These are phyloP conservation scores for Akanthomyces dipterigenus DNA, from an alignment of 2,329 filamentous ascomycete genomes.

Conservation along the genomic window DNA sequence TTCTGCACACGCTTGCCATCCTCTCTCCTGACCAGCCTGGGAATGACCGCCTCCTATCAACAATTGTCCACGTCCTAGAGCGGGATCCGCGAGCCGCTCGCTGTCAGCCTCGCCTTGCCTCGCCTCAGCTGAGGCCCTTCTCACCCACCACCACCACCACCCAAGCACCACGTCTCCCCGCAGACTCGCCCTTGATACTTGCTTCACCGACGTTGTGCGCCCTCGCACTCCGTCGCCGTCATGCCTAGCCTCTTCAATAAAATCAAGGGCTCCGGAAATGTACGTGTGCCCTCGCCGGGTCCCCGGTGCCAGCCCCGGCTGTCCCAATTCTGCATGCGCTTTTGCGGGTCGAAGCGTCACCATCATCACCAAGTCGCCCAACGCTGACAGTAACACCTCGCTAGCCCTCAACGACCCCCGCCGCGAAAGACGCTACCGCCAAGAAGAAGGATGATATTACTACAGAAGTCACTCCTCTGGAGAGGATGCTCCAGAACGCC, in stretches of 20 bases:
- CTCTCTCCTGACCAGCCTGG: not conserved
- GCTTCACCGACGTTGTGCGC: constrained; percentile 18
- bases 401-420: constrained; percentile 37
- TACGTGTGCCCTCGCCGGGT: constrained; percentile 33
- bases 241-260: constrained; percentile 56
- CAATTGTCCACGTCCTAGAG: not conserved
- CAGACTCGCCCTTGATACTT: not conserved
- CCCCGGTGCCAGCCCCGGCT: not conserved
- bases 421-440: constrained; percentile 39
- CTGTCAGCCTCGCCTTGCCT: constrained; percentile 10
- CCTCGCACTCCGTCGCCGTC: constrained; percentile 15
- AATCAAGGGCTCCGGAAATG: constrained; percentile 48
- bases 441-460: constrained; percentile 52
- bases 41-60: not conserved
- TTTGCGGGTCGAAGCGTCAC: constrained; percentile 8
- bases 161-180: constrained; percentile 3
- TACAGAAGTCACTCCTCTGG: constrained; percentile 55
- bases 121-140: constrained; percentile 3
- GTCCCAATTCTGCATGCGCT: constrained; percentile 19
- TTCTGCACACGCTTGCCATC: not conserved
- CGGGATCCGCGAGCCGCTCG: not conserved
- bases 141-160: constrained; percentile 3
- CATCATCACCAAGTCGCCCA: constrained; percentile 5
- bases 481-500: constrained; percentile 74
- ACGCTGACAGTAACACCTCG: constrained; percentile 27